Conservation (phyloP, 352 stramenopile species). For the Phytophthora ohioensis region DNA sequence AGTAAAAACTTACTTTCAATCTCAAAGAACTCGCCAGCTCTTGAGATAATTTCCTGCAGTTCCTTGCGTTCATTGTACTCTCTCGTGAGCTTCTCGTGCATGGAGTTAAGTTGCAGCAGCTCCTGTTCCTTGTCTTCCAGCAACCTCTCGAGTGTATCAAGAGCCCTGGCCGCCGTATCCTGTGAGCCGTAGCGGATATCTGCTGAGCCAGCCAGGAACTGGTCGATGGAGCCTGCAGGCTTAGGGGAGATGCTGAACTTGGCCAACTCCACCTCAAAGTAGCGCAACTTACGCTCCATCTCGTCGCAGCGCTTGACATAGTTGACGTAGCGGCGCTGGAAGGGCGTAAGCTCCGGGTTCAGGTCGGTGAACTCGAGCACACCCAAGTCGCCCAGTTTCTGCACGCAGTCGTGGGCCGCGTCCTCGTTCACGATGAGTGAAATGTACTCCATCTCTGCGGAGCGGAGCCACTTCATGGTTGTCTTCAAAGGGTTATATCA, state of each 20-base stretch:
- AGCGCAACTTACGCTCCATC: conserved; percentile 98
- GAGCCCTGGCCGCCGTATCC: conserved; percentile 81
- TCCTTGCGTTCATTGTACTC: conserved; percentile 98
- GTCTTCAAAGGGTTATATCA: not conserved
- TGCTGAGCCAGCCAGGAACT: conserved; percentile 77
- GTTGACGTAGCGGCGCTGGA: conserved; percentile 98
- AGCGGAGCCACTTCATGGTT: conserved; percentile 96
- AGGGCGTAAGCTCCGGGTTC: conserved; percentile 98
- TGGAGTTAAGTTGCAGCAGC: conserved; percentile 97
- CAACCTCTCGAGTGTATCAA: conserved; percentile 96
- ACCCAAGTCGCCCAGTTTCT: conserved; percentile 96
- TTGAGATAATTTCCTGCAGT: conserved; percentile 84
- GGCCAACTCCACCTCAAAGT: conserved; percentile 94
- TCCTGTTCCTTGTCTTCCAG: conserved; percentile 97
- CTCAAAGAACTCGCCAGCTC: conserved; percentile 87
- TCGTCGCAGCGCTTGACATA: conserved; percentile 99
- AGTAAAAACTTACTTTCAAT: conserved; percentile 66
- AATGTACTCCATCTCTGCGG: conserved; percentile 99
- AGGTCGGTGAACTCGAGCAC: conserved; percentile 99
- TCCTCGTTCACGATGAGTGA: conserved; percentile 99
- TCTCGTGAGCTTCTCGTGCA: conserved; percentile 97
- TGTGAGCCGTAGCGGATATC: conserved; percentile 85
- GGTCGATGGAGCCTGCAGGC: conserved; percentile 73
- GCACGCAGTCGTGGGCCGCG: conserved; percentile 96
- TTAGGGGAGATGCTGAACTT: conserved; percentile 94